Evolutionary conservation across 1,139 yeast species (phyloP), one percentile per base, ranked within the genome.

Genomic region (Scheffersomyces quercinus): DNA sequence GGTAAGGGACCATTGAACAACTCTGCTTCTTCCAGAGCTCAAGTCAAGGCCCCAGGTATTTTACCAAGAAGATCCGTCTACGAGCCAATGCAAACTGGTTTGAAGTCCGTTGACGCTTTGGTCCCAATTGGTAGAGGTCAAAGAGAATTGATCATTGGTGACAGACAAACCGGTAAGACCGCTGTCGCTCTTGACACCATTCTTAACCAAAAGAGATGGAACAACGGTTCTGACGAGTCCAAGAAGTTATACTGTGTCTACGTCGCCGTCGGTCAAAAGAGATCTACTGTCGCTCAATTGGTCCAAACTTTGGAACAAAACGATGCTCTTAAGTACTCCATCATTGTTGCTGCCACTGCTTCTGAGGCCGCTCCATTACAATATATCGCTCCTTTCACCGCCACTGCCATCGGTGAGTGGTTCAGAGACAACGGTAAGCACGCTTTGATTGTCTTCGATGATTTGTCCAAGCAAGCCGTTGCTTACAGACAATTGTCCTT

Each of bases 341-440:
- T 93, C 77, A 83, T 93, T 75, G 98, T 93, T 72, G 97, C 99
- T 56, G 99, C 99, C 66, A 95, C 99, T 67, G 99, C 99, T 62
- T 95, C 99, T 55, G 99, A 93, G 82, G 99, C 99, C 63, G 99
- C 99, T 75, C 99, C 99, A 75, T 84, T 95, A 77, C 99, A 93
- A 83, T 93, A 90, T 82, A 81, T 93, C 73, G 99, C 99, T 81
- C 99, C 99, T 73, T 93, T 95, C 96, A 90, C 99, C 63, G 99
- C 93, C 63, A 86, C 96, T 75, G 97, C 99, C 69, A 91, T 95
- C 73, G 97, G 98, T 81, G 99, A 93, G 82, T 93, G 99, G 99
- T 93, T 93, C 95, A 90, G 99, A 85, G 99, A 93, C 83, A 93
- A 93, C 77, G 97, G 96, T 72, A 87, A 77, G 74, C 99, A 93